Evolutionary conservation across 1,284 basidiomycete species (phyloP), one percentile per base, ranked within the genome.

Genomic region (Cryptococcus deneoformans): DNA sequence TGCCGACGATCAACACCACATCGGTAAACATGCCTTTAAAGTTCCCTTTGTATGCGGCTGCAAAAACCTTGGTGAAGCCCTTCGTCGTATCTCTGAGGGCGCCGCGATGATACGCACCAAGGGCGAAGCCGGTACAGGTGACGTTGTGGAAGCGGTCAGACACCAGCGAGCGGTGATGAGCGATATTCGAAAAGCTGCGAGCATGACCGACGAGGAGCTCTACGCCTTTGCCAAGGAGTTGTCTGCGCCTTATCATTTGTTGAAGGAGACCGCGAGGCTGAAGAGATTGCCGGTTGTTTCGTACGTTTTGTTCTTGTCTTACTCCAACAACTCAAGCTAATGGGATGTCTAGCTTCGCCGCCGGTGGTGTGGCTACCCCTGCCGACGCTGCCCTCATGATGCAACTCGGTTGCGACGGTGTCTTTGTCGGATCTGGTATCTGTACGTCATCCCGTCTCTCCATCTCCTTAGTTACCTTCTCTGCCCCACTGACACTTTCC

Each of bases 301-400:
- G 68, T 73, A 53, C 66, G 68, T 39, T 38, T 40, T 9, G 36
- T 36, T 5, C 6, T 40, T 45, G 45, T 14, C 9, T n/a, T n/a
- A 5, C 8, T 6, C 29, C 39, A 16, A 11, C 20, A 39, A 16
- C 38, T 35, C 12, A 40, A 40, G 16, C 35, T 14, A 12, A 14
- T 37, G 38, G 29, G 14, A 16, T 10, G 6, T 12, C 37, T 56
- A 91, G 89, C 73, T 94, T 93, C 75, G 92, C 91, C n/a, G 93
- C 95, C 51, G 95, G 95, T 60, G 95, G 95, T 64, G 86, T 99
- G 58, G 94, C 96, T 51, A 98, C 95, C 5, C 95, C 95, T 50
- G 93, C 76, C 63, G 95, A 99, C 77, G 96, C 95, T 24, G 96
- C 96, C 3, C 80, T 99, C 64, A 97, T 99, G 95, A 99, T 99